Conservation (phyloP, 441 rosid genomes). For the Pelargonium myrrhifolium region DNA sequence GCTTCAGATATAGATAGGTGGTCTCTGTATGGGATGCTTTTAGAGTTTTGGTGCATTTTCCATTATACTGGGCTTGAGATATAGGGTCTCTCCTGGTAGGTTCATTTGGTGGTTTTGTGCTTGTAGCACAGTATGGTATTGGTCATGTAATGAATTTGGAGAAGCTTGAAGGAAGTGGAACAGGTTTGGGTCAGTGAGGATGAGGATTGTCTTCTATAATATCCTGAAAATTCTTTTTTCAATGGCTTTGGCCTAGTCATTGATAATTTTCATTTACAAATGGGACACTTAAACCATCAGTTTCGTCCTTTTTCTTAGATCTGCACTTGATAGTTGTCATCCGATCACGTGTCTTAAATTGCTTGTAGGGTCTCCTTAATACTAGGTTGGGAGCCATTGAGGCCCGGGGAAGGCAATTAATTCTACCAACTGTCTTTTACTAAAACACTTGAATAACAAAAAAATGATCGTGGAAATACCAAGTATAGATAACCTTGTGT, state of each 20-base stretch:
- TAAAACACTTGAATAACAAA: background rate
- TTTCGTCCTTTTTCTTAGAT: background rate
- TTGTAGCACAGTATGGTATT: background rate
- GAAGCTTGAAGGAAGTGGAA: background rate
- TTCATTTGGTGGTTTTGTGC: background rate
- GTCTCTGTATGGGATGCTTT: background rate
- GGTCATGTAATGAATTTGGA: background rate
- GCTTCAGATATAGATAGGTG: background rate
- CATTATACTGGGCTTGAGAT: background rate
- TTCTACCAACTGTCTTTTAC: background rate
- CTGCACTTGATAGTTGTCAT: background rate
- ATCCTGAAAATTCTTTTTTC: background rate
- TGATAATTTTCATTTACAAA: background rate
- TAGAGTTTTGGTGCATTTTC: background rate
- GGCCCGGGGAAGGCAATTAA: background rate
- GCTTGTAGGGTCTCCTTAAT: too few species aligned
- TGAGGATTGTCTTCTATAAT: background rate
- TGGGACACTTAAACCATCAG: background rate
- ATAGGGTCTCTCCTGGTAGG: background rate
- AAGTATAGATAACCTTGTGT: background rate
- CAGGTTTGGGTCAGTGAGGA: background rate
- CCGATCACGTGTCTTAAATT: too few species aligned
- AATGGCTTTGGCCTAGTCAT: background rate
- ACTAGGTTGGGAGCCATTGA: background rate
- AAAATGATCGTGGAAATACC: background rate